Percentiles rank a stretch among this genome's conserved stretches.
phyloP scores from a whole-genome alignment of 2,329 filamentous ascomycete species.

The Sordariomycetes sp. region DNA sequence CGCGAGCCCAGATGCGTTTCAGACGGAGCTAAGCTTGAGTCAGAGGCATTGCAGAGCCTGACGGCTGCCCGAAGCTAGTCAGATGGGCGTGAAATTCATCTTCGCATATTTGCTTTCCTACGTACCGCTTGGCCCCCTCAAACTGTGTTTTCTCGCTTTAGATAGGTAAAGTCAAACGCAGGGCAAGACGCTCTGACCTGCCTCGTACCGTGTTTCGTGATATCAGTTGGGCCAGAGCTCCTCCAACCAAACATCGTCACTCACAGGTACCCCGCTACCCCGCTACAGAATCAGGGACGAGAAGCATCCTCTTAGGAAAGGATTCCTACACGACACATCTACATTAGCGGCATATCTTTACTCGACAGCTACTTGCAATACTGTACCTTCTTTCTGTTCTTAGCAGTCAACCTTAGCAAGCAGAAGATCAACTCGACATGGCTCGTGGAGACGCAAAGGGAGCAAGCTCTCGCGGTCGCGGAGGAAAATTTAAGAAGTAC shows the following conservation, averaged over 20 bases:
- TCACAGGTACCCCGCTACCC: constrained; percentile 28
- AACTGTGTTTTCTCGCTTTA: too few species aligned
- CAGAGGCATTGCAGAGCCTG: too few species aligned
- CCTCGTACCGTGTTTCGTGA: too few species aligned
- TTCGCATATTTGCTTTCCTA: too few species aligned
- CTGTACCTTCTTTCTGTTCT: background rate
- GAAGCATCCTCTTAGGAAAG: constrained; percentile 6
- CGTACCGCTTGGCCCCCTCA: too few species aligned
- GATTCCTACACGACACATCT: constrained; percentile 1
- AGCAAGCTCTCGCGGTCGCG: constrained; percentile 57
- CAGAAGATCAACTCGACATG: constrained; percentile 26
- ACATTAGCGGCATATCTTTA: constrained; percentile 3
- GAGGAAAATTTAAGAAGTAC: constrained; percentile 90
- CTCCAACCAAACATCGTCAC: background rate
- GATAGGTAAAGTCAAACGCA: too few species aligned
- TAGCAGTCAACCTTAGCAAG: background rate
- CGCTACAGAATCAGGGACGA: constrained; percentile 13
- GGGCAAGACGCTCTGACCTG: too few species aligned
- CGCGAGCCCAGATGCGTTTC: too few species aligned
- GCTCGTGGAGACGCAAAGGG: constrained; percentile 34
- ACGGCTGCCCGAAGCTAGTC: too few species aligned
- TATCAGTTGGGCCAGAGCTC: too few species aligned
- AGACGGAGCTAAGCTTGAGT: too few species aligned
- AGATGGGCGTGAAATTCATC: too few species aligned
- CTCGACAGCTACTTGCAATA: constrained; percentile 3